Evolutionary conservation across 2,329 filamentous ascomycete genomes (phyloP).

Genomic region (Aspergillus quadrilineatus): DNA sequence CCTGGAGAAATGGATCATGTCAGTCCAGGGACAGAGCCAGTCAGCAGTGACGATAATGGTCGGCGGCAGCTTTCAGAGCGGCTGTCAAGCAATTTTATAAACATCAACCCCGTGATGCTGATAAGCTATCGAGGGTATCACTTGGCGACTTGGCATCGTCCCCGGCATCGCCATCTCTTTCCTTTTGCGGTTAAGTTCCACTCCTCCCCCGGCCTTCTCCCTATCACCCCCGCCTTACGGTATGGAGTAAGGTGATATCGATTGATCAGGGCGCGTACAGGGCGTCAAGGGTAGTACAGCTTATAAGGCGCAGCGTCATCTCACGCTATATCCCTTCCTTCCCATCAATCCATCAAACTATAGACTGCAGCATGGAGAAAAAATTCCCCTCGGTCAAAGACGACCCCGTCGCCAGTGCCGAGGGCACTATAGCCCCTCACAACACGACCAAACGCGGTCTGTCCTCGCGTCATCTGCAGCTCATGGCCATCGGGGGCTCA

Average conservation of each 20-base stretch:
- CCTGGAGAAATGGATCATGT: too few relatives aligned
- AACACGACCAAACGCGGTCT: slow-evolving; percentile 17
- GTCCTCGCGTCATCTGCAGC: slow-evolving; percentile 15
- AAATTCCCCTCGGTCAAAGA: slow-evolving; percentile 21
- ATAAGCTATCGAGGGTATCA: slow-evolving; percentile 14
- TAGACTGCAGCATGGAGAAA: slow-evolving; percentile 25
- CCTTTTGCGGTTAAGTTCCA: slow-evolving; percentile 11
- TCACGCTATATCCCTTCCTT: background rate
- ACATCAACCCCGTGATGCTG: background rate
- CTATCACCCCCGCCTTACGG: background rate
- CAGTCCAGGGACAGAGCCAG: too few relatives aligned
- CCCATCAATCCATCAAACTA: background rate
- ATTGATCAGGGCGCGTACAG: too few relatives aligned
- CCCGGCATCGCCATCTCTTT: slow-evolving; percentile 14
- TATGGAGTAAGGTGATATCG: too few relatives aligned
- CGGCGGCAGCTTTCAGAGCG: background rate
- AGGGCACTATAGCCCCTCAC: slow-evolving; percentile 22
- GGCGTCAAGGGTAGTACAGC: too few relatives aligned
- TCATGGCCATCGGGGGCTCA: slow-evolving; percentile 16
- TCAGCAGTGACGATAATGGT: background rate
- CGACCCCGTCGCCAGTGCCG: slow-evolving; percentile 12
- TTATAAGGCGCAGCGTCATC: background rate
- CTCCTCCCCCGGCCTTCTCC: background rate
- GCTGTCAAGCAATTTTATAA: background rate
- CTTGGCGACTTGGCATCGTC: slow-evolving; percentile 6